Evolutionary conservation across 805 yeast species (phyloP).

Genomic region (Ogataea paradorogensis): DNA sequence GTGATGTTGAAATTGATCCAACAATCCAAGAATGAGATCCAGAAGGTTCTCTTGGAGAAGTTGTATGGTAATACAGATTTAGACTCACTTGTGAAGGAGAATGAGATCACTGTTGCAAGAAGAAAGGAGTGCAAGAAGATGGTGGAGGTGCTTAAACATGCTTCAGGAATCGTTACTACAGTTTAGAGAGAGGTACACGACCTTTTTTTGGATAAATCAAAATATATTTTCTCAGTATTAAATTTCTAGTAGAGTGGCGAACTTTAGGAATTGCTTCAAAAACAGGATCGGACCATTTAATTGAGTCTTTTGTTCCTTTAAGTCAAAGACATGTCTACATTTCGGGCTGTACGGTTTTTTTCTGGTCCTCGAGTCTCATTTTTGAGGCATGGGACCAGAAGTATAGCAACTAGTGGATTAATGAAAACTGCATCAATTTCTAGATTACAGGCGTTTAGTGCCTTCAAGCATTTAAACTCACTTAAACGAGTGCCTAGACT

Average conservation of each 20-base stretch:
- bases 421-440: background rate
- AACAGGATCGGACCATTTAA: background rate
- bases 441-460: background rate
- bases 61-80: conserved; percentile 75
- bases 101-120: conserved; percentile 89
- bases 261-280: background rate
- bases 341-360: background rate
- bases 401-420: background rate
- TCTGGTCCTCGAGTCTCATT: background rate
- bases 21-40: conserved; percentile 81
- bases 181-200: conserved; percentile 37
- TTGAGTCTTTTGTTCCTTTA: conserved; percentile 1
- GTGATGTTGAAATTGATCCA: conserved; percentile 89
- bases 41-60: conserved; percentile 83
- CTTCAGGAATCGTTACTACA: conserved; percentile 83
- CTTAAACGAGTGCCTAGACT: background rate
- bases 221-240: conserved; percentile 2
- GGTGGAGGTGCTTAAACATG: conserved; percentile 89
- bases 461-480: background rate
- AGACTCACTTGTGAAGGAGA: conserved; percentile 81
- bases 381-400: conserved; percentile 1
- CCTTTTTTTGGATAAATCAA: conserved; percentile 1
- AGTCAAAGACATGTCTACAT: background rate
- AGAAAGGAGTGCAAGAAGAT: conserved; percentile 92
- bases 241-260: conserved; percentile 4